Conservation (phyloP, 2,329 filamentous ascomycete genomes). For the Talaromyces sp. region DNA sequence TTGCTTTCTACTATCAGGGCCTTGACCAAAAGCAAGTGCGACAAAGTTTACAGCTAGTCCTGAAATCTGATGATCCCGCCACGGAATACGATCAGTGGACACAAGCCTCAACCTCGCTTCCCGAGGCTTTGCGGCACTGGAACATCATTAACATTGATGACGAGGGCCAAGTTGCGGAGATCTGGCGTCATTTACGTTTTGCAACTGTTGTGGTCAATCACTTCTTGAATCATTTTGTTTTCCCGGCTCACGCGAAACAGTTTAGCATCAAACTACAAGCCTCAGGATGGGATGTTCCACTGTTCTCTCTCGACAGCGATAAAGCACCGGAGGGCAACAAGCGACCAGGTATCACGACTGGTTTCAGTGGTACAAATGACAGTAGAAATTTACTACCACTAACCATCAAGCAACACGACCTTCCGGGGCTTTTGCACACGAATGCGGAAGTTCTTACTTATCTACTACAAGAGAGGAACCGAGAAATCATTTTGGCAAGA, state of each 20-base stretch:
- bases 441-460: constrained; percentile 64
- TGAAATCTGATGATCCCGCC: constrained; percentile 57
- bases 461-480: constrained; percentile 55
- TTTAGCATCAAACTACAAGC: constrained; percentile 63
- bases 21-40: constrained; percentile 51
- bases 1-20: constrained; percentile 67
- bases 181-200: constrained; percentile 54
- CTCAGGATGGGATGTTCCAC: constrained; percentile 67
- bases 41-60: constrained; percentile 51
- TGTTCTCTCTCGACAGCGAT: constrained; percentile 33
- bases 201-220: constrained; percentile 57
- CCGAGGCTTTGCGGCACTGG: constrained; percentile 52
- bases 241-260: constrained; percentile 63
- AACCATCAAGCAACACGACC: constrained; percentile 62
- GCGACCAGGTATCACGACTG: constrained; percentile 52
- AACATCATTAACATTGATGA: constrained; percentile 62
- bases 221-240: constrained; percentile 64
- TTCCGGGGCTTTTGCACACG: constrained; percentile 57
- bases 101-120: constrained; percentile 43
- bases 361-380: constrained; percentile 73
- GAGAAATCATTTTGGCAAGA: constrained; percentile 38
- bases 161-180: constrained; percentile 46
- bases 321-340: not conserved
- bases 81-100: constrained; percentile 57
- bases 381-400: constrained; percentile 59